These are phyloP conservation scores for Physaria fendleri DNA, from an alignment of 345 rosid genomes.

Conservation along the genomic window DNA sequence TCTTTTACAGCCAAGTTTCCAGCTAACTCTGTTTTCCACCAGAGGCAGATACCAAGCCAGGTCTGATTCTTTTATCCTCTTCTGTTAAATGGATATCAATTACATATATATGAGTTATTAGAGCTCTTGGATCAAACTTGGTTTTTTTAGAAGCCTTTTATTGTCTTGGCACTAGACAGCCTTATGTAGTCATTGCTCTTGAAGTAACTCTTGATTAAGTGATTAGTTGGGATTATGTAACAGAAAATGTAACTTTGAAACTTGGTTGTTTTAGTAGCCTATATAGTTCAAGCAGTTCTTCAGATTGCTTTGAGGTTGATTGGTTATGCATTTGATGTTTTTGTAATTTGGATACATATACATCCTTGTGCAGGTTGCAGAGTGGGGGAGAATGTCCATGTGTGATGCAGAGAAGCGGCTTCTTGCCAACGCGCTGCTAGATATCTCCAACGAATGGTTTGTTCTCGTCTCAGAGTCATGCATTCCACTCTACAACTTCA, in stretches of 20 bases:
- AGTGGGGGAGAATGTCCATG: constrained; percentile 98
- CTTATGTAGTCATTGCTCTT: background rate
- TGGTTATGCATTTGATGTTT: background rate
- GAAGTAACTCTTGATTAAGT: background rate
- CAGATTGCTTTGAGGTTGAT: background rate
- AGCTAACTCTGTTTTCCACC: constrained; percentile 54
- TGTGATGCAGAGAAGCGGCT: constrained; percentile 94
- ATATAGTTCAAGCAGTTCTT: background rate
- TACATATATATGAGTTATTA: background rate
- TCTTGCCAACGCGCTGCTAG: constrained; percentile 85
- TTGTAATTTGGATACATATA: constrained; percentile 8
- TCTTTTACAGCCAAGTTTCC: constrained; percentile 53
- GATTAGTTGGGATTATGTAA: background rate
- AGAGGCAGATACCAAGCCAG: constrained; percentile 86
- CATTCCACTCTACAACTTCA: constrained; percentile 82
- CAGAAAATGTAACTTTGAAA: background rate
- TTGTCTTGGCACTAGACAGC: background rate
- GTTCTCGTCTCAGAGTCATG: constrained; percentile 92
- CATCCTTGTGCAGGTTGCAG: constrained; percentile 46
- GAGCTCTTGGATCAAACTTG: background rate
- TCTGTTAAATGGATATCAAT: background rate
- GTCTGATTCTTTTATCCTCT: constrained; percentile 27
- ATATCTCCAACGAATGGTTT: constrained; percentile 80
- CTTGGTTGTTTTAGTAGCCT: background rate
- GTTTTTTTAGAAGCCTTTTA: background rate